Evolutionary conservation across 306 rosid genomes (phyloP).

Genomic region (Lupinus albus): DNA sequence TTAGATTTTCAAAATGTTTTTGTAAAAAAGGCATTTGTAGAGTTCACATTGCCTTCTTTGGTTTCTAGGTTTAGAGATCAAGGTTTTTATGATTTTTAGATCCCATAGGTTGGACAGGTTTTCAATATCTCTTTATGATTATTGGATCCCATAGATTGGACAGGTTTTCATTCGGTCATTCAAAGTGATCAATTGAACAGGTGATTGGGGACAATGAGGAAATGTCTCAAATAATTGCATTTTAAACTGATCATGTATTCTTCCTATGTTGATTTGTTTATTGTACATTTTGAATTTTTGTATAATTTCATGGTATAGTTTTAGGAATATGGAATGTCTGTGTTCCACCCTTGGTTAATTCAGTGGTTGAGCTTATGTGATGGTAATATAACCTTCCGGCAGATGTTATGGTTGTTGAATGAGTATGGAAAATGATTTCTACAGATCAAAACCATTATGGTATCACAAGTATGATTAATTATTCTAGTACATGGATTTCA

Average conservation of each 20-base stretch:
- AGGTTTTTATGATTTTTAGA: slow-evolving; percentile 36
- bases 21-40: slow-evolving; percentile 44
- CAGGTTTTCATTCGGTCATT: slow-evolving; percentile 40
- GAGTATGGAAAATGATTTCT: too few relatives aligned
- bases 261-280: slow-evolving; percentile 35
- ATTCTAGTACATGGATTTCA: too few relatives aligned
- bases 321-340: not conserved
- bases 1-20: slow-evolving; percentile 38
- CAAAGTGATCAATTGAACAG: slow-evolving; percentile 45
- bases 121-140: not conserved
- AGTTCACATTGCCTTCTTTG: slow-evolving; percentile 42
- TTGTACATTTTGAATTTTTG: slow-evolving; percentile 45
- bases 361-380: not conserved
- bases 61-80: slow-evolving; percentile 41
- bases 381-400: not conserved
- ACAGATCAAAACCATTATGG: too few relatives aligned
- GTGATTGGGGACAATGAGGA: slow-evolving; percentile 33
- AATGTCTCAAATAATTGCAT: slow-evolving; percentile 40
- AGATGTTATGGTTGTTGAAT: too few relatives aligned
- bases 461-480: too few relatives aligned
- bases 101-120: slow-evolving; percentile 16
- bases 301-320: slow-evolving; percentile 32
- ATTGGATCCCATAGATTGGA: slow-evolving; percentile 33
- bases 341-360: not conserved
- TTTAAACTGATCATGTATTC: slow-evolving; percentile 33